These are phyloP conservation scores for Melanopsichium pennsylvanicum DNA, from an alignment of 1,284 basidiomycete genomes.

Conservation along the genomic window DNA sequence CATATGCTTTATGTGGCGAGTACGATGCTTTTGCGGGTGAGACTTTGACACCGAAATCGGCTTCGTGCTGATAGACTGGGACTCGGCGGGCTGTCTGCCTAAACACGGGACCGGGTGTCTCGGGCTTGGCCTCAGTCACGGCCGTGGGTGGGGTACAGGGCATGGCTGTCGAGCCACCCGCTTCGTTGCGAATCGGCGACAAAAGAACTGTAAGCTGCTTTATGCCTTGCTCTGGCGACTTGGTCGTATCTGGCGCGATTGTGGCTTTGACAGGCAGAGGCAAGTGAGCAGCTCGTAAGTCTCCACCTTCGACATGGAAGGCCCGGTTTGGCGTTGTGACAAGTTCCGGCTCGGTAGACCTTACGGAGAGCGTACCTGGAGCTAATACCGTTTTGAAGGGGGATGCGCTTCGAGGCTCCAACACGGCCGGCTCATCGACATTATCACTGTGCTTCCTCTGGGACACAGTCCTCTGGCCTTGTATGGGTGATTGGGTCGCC, in stretches of 20 bases:
- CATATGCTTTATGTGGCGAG: conserved; percentile 29
- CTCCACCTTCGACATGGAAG: neutral
- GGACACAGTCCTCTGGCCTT: neutral
- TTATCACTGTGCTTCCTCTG: neutral
- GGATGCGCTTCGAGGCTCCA: neutral
- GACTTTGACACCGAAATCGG: conserved; percentile 43
- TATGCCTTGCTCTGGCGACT: neutral
- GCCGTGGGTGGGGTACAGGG: conserved; percentile 6
- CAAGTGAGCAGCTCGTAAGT: neutral
- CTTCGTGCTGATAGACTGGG: conserved; percentile 43
- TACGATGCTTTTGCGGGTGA: conserved; percentile 33
- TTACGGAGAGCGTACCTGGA: conserved; percentile 16
- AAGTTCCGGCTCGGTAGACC: conserved; percentile 7
- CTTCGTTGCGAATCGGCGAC: neutral
- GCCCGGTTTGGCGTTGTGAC: conserved; percentile 3
- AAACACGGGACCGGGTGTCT: conserved; percentile 35
- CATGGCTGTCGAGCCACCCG: neutral
- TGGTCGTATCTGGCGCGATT: neutral
- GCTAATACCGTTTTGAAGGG: neutral
- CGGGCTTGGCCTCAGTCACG: conserved; percentile 1
- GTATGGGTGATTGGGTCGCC: conserved; percentile 2
- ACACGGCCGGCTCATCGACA: neutral
- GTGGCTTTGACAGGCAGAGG: conserved; percentile 2
- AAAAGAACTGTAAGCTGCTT: no score
- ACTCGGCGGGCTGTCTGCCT: conserved; percentile 43